Base-by-base conservation (phyloP, 257 asterid species). In the Nyctanthes arbortristis region DNA sequence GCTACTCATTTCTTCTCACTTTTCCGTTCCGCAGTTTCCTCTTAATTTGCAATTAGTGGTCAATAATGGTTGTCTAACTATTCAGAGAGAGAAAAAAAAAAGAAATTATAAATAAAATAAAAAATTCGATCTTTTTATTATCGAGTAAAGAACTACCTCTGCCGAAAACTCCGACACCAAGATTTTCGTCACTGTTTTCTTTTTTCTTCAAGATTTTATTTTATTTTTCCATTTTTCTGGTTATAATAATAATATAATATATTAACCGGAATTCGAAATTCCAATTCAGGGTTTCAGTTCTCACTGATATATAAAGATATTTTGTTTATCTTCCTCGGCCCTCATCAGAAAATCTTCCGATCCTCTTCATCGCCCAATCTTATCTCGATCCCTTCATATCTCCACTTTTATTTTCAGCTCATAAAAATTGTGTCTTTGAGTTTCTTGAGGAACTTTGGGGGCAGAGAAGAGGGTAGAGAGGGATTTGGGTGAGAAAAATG, bases 401-500 rank as follows among this genome's bases (percentile, higher is more conserved):
- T 63, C 73, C 69, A 67, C 49, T 63, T 72, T 49, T 69, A 64
- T 63, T 69, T 58, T 56, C 62, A n/a, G 61, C 69, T 75, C 75
- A 64, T 72, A 84, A 83, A 80, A 68, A 32, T 68, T 70, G n/a
- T 66, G 72, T 62, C 75, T 78, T 82, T 27, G 55, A 58, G 56
- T 69, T 73, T 49, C 67, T 56, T 8, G 30, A 31, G 60, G 47
- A 57, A 35, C 22, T 60, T 64, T 56, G 18, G 40, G n/a, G 20
- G 24, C 69, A 56, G 70, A 39, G 35, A 55, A 16, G 43, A 30
- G 72, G 40, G 59, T 8, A 57, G 71, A 73, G 75, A 45, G 59
- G 62, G 65, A 54, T 66, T 54, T 32, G 72, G 36, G 70, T 24
- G 34, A 71, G 67, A 67, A 74, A 84, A 77, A 93, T 89, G 97